Conservation (phyloP, 805 yeast genomes). For the Komagataella pastoris region DNA sequence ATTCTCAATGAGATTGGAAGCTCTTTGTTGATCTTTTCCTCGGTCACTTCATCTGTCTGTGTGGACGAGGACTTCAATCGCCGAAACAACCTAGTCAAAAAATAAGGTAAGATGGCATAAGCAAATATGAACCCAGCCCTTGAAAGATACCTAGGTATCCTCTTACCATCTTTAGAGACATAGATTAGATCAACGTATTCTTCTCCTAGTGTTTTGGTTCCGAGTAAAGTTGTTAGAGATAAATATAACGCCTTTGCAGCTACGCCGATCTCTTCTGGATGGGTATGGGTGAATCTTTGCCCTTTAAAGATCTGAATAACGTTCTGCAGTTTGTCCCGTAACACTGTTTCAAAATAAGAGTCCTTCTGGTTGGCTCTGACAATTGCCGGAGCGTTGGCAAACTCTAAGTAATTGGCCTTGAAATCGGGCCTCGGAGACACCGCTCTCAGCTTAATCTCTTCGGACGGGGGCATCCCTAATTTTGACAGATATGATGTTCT, state of each 20-base stretch:
- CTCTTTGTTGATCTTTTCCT: slow-evolving; percentile 3
- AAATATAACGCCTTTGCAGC: slow-evolving; percentile 50
- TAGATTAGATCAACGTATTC: slow-evolving; percentile 79
- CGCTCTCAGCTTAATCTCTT: background rate
- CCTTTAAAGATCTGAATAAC: slow-evolving; percentile 42
- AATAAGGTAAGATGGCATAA: slow-evolving; percentile 52
- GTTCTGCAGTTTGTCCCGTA: slow-evolving; percentile 42
- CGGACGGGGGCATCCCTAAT: background rate
- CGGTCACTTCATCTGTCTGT: slow-evolving; percentile 7
- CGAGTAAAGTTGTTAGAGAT: slow-evolving; percentile 60
- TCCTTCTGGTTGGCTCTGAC: slow-evolving; percentile 91
- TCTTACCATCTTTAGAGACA: slow-evolving; percentile 37
- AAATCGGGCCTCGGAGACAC: background rate
- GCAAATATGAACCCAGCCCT: slow-evolving; percentile 37
- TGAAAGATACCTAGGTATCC: slow-evolving; percentile 24
- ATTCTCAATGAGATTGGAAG: slow-evolving; percentile 1
- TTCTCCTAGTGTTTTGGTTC: slow-evolving; percentile 82
- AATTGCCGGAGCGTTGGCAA: slow-evolving; percentile 5
- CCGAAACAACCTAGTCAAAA: slow-evolving; percentile 18
- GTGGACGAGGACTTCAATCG: slow-evolving; percentile 6
- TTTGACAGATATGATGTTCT: background rate
- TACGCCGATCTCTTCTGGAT: slow-evolving; percentile 48
- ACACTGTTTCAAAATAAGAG: slow-evolving; percentile 45
- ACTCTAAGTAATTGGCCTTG: background rate
- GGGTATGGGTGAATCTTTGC: slow-evolving; percentile 49